Evolutionary conservation across 768 basidiomycete species (phyloP).

Genomic region (Mycena albidolilacea): DNA sequence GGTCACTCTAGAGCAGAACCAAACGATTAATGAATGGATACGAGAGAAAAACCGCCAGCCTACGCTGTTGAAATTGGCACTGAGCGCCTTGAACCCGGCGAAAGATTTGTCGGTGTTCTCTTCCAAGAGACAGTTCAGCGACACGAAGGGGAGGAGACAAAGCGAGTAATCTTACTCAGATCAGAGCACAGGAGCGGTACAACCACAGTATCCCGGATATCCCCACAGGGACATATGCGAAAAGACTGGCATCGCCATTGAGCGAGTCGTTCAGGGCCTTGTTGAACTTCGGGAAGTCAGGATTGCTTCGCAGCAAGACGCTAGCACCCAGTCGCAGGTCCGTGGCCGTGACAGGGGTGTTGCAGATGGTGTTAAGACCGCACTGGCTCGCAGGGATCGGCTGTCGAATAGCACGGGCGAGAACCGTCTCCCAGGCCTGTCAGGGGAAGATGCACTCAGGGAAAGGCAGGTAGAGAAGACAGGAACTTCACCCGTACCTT

Average conservation of each 20-base stretch:
- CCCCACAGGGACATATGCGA: conserved; percentile 23
- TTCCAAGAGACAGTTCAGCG: neutral
- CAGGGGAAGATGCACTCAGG: neutral
- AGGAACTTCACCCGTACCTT: conserved; percentile 40
- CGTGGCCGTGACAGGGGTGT: conserved; percentile 29
- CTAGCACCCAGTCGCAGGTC: conserved; percentile 31
- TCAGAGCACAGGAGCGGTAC: conserved; percentile 31
- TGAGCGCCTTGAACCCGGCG: conserved; percentile 21
- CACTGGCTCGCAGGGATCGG: conserved; percentile 32
- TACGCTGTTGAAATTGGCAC: conserved; percentile 8
- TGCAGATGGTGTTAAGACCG: conserved; percentile 24
- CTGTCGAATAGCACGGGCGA: conserved; percentile 15
- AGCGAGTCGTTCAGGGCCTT: conserved; percentile 28
- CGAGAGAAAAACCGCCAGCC: neutral
- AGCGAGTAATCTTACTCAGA: conserved; percentile 12
- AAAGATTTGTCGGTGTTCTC: conserved; percentile 22
- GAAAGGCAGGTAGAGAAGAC: neutral
- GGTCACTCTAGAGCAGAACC: conserved; percentile 22
- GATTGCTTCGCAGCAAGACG: conserved; percentile 14
- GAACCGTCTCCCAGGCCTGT: conserved; percentile 33
- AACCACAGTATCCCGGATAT: conserved; percentile 32
- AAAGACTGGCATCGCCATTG: conserved; percentile 32
- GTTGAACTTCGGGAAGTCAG: conserved; percentile 34
- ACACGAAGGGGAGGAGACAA: neutral
- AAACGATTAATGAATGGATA: neutral